A percentile compares a stretch with the other conserved stretches of the same genome.
Evolutionary conservation across 768 basidiomycete species (phyloP).

Genomic region (Phaeotremella fagi): DNA sequence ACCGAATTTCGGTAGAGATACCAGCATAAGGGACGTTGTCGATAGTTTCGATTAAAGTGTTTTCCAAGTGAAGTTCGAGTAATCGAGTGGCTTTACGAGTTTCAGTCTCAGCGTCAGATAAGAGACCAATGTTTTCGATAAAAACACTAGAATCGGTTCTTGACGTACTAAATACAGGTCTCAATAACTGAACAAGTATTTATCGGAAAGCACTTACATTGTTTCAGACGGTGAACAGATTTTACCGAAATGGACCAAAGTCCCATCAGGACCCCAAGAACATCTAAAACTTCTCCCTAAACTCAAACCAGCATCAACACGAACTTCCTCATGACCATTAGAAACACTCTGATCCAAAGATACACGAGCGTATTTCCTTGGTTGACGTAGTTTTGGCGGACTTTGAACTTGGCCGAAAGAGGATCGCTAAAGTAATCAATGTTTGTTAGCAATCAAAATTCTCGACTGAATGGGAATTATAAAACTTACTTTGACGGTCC

Average conservation of each 20-base stretch:
- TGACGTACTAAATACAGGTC: conserved; percentile 13
- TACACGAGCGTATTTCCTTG: conserved; percentile 73
- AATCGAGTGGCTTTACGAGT: conserved; percentile 57
- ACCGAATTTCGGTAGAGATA: conserved; percentile 62
- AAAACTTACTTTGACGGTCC: conserved; percentile 37
- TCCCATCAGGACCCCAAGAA: conserved; percentile 81
- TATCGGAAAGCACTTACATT: conserved; percentile 50
- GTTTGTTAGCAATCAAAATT: neutral
- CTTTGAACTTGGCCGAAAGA: conserved; percentile 64
- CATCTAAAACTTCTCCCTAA: conserved; percentile 83
- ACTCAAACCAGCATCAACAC: conserved; percentile 76
- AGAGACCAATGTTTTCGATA: conserved; percentile 35
- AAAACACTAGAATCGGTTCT: conserved; percentile 26
- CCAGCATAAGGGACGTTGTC: conserved; percentile 63
- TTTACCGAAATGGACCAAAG: conserved; percentile 68
- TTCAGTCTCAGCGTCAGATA: conserved; percentile 36
- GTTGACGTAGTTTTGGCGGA: conserved; percentile 64
- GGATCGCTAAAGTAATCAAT: conserved; percentile 55
- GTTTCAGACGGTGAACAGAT: conserved; percentile 47
- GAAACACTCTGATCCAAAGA: conserved; percentile 58
- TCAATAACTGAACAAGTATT: neutral
- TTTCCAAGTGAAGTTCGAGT: conserved; percentile 68
- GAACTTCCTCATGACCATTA: conserved; percentile 60
- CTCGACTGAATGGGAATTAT: neutral
- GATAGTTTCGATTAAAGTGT: conserved; percentile 59